Base-by-base conservation (phyloP, 2,329 filamentous ascomycete genomes). In the Paradendryphiella salina region DNA sequence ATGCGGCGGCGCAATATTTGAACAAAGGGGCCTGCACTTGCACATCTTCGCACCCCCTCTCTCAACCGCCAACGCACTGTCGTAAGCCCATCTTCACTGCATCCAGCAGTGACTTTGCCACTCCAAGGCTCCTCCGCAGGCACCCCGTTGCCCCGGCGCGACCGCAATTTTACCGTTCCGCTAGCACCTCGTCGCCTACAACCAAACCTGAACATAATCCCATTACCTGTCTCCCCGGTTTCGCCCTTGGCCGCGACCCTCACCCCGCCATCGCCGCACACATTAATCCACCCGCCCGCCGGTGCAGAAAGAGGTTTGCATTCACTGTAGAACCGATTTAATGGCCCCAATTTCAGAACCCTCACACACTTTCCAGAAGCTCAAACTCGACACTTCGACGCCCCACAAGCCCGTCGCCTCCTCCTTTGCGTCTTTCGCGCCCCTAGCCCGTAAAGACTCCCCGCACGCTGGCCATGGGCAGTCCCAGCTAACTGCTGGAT, bases 301-400 rank as follows among this genome's bases (percentile, higher is more conserved):
- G 57, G 46, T 50, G 34, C 51, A 40, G 21, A 46, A 39, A 52
- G 64, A 69, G 69, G 68, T 68, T 66, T 67, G 67, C 65, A 60
- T 55, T 53, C 64, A 72, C 63, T 60, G 63, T 69, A 37, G 54
- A 65, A 62, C 61, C 60, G 59, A 58, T 61, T 63, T 63, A 67
- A 74, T 75, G 72, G 73, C 72, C 67, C 68, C 71, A 52, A 59
- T 57, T 54, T 57, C 69, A 63, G 66, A 66, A 59, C 68, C 68
- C 66, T 71, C 70, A 70, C 71, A 72, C 59, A 63, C 58, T 61
- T 75, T 75, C 66, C 72, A 71, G 66, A 75, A 75, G 60, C 71
- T 75, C 60, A 73, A 69, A 59, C 63, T 75, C 66, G 66, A 74
- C 56, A 75, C 70, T 50, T 63, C 65, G 49, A 52, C 67, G 39